Evolutionary conservation across 345 rosid species (phyloP), one percentile per base, ranked within the genome.

Genomic region (Pseudoturritis turrita): DNA sequence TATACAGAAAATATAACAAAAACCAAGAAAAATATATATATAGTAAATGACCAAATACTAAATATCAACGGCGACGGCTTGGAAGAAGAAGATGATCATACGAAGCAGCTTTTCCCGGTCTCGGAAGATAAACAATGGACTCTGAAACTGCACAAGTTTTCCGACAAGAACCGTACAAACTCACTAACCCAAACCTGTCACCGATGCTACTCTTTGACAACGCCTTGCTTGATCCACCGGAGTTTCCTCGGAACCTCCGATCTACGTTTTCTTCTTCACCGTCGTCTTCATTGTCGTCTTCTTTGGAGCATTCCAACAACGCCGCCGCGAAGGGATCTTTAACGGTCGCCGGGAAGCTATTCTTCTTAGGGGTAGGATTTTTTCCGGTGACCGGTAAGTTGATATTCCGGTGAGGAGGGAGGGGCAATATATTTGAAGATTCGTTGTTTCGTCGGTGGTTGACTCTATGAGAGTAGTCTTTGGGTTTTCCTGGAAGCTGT

Each of bases 271-370:
- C 70, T 51, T 18, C 60, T n/a, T 43, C 44, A 0, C 53, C 52
- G 0, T 71, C 64, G 1, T 72, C 64, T 3, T 75, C 59, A 0
- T 76, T 18, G 1, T 64, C 57, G 1, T 68, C 85, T 1, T 84
- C 91, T 80, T 86, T 91, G 3, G 93, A 94, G 40, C 98, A 93
- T 41, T 81, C 85, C 7, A 90, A 83, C 17, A 93, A 77, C 15
- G 98, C 98, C 0, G 88, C 88, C 0, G 87, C 50, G 49, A 93
- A 94, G 0, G 98, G 98, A 76, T 94, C 98, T 63, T 80, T 82
- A 71, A 35, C 65, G 8, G 78, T 87, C 29, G 37, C 53, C 4
- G 70, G 39, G 14, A 46, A 63, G 45, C 4, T 62, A 4, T 55
- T 70, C 54, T 73, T 53, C 58, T 17, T 63, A 33, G 50, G 65